Percentiles rank a stretch among this genome's conserved stretches.
These are phyloP conservation scores for Ceratocystis smalleyi DNA, from an alignment of 2,329 filamentous ascomycete genomes.

Conservation along the genomic window DNA sequence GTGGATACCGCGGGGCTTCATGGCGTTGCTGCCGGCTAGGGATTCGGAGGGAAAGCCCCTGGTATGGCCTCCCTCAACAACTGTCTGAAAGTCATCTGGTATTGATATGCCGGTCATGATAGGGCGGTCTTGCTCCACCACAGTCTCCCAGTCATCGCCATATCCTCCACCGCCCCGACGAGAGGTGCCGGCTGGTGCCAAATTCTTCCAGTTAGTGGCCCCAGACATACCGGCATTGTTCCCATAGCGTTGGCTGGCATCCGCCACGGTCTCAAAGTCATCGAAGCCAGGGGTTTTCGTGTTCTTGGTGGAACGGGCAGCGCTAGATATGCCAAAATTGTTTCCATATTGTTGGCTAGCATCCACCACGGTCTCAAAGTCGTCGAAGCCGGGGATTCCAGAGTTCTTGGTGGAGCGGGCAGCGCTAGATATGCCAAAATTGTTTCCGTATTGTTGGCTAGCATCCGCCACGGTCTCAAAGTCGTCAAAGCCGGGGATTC, in stretches of 20 bases:
- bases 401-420: neutral
- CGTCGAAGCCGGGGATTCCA: neutral
- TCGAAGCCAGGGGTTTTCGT: neutral
- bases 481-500: neutral
- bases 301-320: too few relatives aligned
- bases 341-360: neutral
- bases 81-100: slow-evolving; percentile 10
- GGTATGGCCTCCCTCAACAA: neutral
- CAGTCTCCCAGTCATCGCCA: slow-evolving; percentile 12
- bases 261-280: slow-evolving; percentile 3
- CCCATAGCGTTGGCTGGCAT: neutral
- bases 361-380: neutral
- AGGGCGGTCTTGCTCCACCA: slow-evolving; percentile 6
- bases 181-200: neutral
- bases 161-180: neutral
- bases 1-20: slow-evolving; percentile 9
- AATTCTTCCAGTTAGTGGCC: neutral
- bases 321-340: neutral
- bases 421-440: neutral
- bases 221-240: neutral
- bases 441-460: neutral
- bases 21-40: neutral
- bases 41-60: neutral
- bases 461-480: slow-evolving; percentile 1
- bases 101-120: neutral